Conservation (phyloP, 495 filamentous ascomycete genomes). For the Stereocaulon alpinum region DNA sequence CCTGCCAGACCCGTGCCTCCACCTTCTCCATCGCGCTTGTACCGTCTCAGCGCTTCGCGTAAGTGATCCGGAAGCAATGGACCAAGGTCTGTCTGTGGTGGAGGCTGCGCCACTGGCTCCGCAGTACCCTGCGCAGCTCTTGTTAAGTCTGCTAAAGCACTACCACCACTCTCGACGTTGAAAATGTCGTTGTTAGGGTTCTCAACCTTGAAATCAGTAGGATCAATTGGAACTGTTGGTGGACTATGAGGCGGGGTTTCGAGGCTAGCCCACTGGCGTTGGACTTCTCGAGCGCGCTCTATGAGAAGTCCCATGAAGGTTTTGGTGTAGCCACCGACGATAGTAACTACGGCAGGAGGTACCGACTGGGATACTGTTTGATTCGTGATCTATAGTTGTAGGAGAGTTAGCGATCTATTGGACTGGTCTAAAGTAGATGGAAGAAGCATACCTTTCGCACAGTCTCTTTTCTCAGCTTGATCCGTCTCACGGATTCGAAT, state of each 20-base stretch:
- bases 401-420: not conserved
- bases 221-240: slow-evolving; percentile 18
- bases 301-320: slow-evolving; percentile 76
- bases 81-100: slow-evolving; percentile 46
- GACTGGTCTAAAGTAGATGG: not conserved
- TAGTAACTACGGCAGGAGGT: slow-evolving; percentile 63
- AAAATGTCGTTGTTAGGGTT: slow-evolving; percentile 16
- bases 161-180: not conserved
- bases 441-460: slow-evolving; percentile 32
- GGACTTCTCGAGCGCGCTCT: slow-evolving; percentile 67
- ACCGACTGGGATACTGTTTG: slow-evolving; percentile 84
- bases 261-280: slow-evolving; percentile 46
- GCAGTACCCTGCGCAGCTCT: not conserved
- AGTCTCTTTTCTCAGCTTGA: slow-evolving; percentile 54
- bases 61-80: slow-evolving; percentile 76
- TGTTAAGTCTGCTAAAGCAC: not conserved
- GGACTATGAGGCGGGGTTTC: slow-evolving; percentile 27
- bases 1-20: slow-evolving; percentile 67
- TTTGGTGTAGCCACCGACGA: slow-evolving; percentile 72
- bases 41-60: slow-evolving; percentile 64
- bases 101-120: not conserved
- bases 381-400: slow-evolving; percentile 53
- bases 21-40: slow-evolving; percentile 51
- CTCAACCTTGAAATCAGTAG: slow-evolving; percentile 12
- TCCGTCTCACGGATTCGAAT: slow-evolving; percentile 62